Base-by-base conservation (phyloP, 2,329 filamentous ascomycete species). In the Aspergillus niger region DNA sequence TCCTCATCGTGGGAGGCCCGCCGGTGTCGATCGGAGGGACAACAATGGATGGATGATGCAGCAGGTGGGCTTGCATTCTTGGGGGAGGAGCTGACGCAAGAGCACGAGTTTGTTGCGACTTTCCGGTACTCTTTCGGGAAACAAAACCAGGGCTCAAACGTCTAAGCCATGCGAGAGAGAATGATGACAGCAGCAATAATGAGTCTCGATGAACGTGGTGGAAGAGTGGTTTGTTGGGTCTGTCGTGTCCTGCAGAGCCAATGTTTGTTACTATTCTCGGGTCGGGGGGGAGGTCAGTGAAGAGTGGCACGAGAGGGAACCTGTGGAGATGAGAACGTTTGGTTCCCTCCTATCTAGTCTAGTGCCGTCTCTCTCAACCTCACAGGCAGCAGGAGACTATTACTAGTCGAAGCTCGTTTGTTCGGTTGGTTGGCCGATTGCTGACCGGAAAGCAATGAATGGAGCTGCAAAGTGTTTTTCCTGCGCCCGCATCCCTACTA, bases 61-160 rank as follows among this genome's bases (percentile, higher is more conserved):
- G 47, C 47, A 49, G 47, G 47, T 49, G 47, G 51, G 51, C 32
- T n/a, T 26, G 43, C 53, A 55, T 55, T 55, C 53, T 41, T 15
- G 39, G 17, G 39, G 22, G 52, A 32, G 36, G 10, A 32, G 52
- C 43, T 55, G 52, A 55, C 52, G 52, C 52, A 55, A 55, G 41
- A 26, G 24, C 39, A n/a, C 22, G 22, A n/a, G 44, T 28, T 36
- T 36, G 32, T 36, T 36, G 32, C 13, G 32, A 36, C 11, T 36
- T 36, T 36, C 32, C 32, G 13, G 32, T 36, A 36, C 32, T 11
- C 8, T 15, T 28, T 28, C 15, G 3, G 24, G 15, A 49, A 24
- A 15, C 15, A 3, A 28, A 36, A n/a, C 8, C 24, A 26, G n/a
- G 15, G n/a, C 47, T 20, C 28, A 17, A 30, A n/a, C 7, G 47